Percentiles rank a stretch among this genome's conserved stretches.
Conservation (phyloP, 2,329 filamentous ascomycete genomes). For the Calycina marina region DNA sequence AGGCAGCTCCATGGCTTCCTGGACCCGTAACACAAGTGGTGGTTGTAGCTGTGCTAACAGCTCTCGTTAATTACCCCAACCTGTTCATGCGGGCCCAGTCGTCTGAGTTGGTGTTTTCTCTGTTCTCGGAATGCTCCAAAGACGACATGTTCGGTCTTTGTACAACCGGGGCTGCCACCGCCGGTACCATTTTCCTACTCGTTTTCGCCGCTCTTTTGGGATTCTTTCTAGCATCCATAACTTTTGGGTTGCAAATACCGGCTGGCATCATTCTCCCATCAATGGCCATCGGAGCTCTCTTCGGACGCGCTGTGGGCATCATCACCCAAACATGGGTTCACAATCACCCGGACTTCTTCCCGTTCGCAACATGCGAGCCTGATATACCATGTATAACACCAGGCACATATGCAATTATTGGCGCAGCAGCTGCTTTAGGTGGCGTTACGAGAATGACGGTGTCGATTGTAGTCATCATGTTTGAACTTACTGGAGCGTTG, state of each 20-base stretch:
- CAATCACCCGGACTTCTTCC: constrained; percentile 59
- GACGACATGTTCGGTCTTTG: constrained; percentile 87
- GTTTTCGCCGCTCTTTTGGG: constrained; percentile 71
- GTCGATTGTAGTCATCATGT: constrained; percentile 98
- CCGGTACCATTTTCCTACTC: constrained; percentile 68
- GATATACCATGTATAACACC: constrained; percentile 83
- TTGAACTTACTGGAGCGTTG: constrained; percentile 89
- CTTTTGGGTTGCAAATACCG: constrained; percentile 87
- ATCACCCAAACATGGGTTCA: constrained; percentile 79
- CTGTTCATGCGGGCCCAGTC: constrained; percentile 90
- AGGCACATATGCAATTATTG: constrained; percentile 91
- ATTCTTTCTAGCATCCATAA: constrained; percentile 72
- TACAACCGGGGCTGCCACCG: constrained; percentile 70
- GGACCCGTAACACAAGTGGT: constrained; percentile 69
- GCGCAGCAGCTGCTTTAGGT: constrained; percentile 83
- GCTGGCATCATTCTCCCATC: constrained; percentile 92
- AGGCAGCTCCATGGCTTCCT: constrained; percentile 46
- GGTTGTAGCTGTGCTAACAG: constrained; percentile 65
- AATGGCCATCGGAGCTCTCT: constrained; percentile 86
- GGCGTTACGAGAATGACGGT: constrained; percentile 94
- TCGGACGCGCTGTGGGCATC: constrained; percentile 79
- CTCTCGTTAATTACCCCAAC: constrained; percentile 87
- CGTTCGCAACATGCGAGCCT: constrained; percentile 69
- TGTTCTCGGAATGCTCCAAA: constrained; percentile 82
- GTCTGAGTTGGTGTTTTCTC: constrained; percentile 77